These are phyloP conservation scores for Durusdinium trenchii DNA, from an alignment of 73 alveolate genomes.

Conservation along the genomic window DNA sequence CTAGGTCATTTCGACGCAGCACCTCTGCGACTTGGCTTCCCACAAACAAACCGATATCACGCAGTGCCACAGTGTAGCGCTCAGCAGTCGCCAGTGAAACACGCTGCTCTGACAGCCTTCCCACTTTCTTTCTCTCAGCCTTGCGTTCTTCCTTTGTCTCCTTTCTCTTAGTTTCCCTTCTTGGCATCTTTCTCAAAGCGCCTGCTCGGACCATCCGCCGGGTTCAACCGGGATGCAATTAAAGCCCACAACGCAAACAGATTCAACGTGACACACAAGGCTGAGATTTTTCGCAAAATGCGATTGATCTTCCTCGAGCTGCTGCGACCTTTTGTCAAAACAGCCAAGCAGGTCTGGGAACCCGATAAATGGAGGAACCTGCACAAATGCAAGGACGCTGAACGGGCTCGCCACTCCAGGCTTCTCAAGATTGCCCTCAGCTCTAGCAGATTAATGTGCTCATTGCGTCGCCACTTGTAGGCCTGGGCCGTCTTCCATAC, in stretches of 20 bases:
- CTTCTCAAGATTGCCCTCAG: not conserved
- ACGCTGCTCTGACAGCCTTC: not conserved
- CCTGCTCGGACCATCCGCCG: slow-evolving; percentile 9
- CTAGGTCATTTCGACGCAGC: not conserved
- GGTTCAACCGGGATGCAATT: not conserved
- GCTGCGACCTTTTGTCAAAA: not conserved
- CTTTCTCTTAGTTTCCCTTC: not conserved
- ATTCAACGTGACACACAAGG: not conserved
- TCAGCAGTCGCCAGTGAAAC: not conserved
- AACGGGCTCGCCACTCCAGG: not conserved
- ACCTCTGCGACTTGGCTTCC: not conserved
- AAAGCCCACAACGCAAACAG: not conserved
- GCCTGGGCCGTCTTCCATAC: not conserved
- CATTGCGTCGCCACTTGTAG: not conserved
- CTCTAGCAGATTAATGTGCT: not conserved
- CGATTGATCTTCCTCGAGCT: not conserved
- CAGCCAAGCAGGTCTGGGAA: not conserved
- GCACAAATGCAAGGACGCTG: not conserved
- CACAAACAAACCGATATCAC: not conserved
- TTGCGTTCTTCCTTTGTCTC: not conserved
- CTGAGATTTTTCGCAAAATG: not conserved
- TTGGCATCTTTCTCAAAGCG: too few relatives aligned
- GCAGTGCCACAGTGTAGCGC: not conserved
- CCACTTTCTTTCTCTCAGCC: not conserved
- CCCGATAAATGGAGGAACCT: not conserved